Evolutionary conservation across 441 rosid species (phyloP), one percentile per base, ranked within the genome.

Genomic region (Syzygium syzygioides): DNA sequence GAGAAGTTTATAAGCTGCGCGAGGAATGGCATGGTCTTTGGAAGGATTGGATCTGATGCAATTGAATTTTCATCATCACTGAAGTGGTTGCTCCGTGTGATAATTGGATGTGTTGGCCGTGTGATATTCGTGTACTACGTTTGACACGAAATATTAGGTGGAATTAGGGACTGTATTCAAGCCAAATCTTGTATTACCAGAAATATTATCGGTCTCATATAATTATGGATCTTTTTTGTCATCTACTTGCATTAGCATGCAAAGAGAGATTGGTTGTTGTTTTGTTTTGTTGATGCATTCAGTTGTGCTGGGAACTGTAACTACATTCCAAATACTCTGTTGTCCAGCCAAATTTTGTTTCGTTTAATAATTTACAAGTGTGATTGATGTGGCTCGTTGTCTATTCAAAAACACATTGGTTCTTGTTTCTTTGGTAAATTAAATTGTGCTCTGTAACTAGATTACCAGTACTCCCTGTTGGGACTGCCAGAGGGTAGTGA

Each of bases 401-500:
- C 80, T 34, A 68, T 68, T 68, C 8, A 10, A 68, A 68, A 68
- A 68, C 48, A 20, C 50, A 34, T 19, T 3, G 48, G 14, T 34
- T 34, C 50, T 68, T 68, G 48, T 68, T 68, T 68, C 8, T 26
- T 19, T 68, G 48, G 48, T 34, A 10, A 18, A 68, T 37, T 68
- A 68, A 68, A 68, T 68, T 68, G 48, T 71, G 52, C 87, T 55
- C 88, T 89, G 68, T 91, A 60, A 57, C 86, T 92, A 96, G 99
- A 97, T 94, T 98, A 97, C 90, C 95, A 96, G 71, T 95, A 95
- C 85, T 98, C 99, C 3, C 92, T 98, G 86, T 89, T 87, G 94
- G 98, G 99, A 89, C 91, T 98, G 84, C 93, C 95, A 7, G 99
- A 95, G 90, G 99, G 96, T 89, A 95, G 97, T 91, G 92, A 34